Evolutionary conservation across 805 yeast genomes (phyloP), one percentile per base, ranked within the genome.

Genomic region (Nakazawaea ernobii): DNA sequence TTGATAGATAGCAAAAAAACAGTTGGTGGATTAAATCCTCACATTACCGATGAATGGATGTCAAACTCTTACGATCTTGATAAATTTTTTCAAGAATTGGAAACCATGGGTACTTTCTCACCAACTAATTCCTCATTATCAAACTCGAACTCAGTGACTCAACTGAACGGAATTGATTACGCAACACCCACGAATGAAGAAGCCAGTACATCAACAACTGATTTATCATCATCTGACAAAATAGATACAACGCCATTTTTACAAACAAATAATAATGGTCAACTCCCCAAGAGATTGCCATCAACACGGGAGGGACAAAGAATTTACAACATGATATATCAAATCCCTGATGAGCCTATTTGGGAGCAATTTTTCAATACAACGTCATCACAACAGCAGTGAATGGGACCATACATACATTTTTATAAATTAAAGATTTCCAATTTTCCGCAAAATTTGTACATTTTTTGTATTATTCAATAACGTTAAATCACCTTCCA

Each of bases 291-390:
- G 20, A 41, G 32, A 35, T 32, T 40, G 20, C 46, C 50, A 4
- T 39, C 55, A 42, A 51, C 63, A 4, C 65, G 56, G 35, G 88
- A 83, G 51, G 84, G 82, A 4, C 74, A 72, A 51, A 67, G 70
- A 43, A 73, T 82, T 17, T 79, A 72, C 57, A 86, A 82, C 55
- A 65, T 84, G 68, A 74, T 84, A 51, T 76, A 73, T 55, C 84
- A 77, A 58, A 75, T 81, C 41, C 82, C 85, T 4, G 73, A 79
- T 2, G 88, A 82, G 47, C 69, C 80, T 26, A 80, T 83, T 32
- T 82, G 88, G 86, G 87, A 80, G 45, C 85, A 80, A 53, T 77
- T 78, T 53, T 79, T 81, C 57, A 46, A 46, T 26, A 32, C 44
- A 32, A 39, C 43, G 10, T n/a, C 35, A 10, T 29, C 43, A 11